phyloP scores from a whole-genome alignment of 1,284 basidiomycete genomes.

The Veloboletus limbatus region DNA sequence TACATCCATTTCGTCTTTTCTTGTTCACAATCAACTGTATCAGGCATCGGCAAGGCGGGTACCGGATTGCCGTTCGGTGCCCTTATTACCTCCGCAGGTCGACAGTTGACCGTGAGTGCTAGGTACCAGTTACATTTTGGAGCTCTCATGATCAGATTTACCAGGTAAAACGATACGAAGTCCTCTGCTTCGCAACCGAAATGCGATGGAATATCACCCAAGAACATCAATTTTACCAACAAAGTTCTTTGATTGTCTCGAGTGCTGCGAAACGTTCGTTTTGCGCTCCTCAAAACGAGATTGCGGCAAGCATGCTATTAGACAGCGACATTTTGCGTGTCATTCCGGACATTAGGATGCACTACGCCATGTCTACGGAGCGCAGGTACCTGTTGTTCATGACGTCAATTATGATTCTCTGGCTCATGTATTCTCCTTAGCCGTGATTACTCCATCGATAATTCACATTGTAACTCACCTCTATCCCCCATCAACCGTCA shows the following conservation, averaged over 20 bases:
- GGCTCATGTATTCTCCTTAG: slow-evolving; percentile 10
- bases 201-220: slow-evolving; percentile 27
- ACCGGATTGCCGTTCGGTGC: slow-evolving; percentile 28
- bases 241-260: slow-evolving; percentile 23
- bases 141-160: background rate
- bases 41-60: slow-evolving; percentile 30
- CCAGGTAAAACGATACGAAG: slow-evolving; percentile 30
- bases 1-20: background rate
- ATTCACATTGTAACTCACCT: slow-evolving; percentile 7
- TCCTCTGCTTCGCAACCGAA: slow-evolving; percentile 27
- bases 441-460: background rate
- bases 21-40: background rate
- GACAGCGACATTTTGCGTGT: slow-evolving; percentile 22
- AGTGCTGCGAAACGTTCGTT: slow-evolving; percentile 2
- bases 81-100: slow-evolving; percentile 20
- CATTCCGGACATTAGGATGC: slow-evolving; percentile 7
- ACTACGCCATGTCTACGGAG: background rate
- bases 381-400: slow-evolving; percentile 11
- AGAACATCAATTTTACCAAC: slow-evolving; percentile 11
- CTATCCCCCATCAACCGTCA: slow-evolving; percentile 20
- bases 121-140: background rate
- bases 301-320: slow-evolving; percentile 7
- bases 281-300: background rate
- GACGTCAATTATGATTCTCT: background rate
- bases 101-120: slow-evolving; percentile 25